Evolutionary conservation across 1,284 basidiomycete genomes (phyloP).

Genomic region (Malassezia slooffiae): DNA sequence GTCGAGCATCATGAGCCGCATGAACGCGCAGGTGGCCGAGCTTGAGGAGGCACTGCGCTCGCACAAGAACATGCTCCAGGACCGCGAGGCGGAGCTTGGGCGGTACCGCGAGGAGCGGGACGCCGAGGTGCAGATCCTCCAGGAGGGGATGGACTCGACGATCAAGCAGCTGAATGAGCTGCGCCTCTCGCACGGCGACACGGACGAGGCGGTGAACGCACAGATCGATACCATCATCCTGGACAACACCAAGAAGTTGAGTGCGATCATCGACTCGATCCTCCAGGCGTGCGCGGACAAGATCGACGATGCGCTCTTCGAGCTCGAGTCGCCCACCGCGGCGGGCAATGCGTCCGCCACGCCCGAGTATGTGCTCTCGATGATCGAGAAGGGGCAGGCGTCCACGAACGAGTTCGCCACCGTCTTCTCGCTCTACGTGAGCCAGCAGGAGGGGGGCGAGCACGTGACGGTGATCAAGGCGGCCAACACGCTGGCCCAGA

Average conservation of each 20-base stretch:
- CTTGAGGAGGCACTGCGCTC: conserved; percentile 86
- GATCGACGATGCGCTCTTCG: conserved; percentile 92
- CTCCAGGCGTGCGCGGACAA: conserved; percentile 88
- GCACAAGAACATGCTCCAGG: conserved; percentile 73
- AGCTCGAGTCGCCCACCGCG: conserved; percentile 86
- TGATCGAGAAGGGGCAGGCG: conserved; percentile 92
- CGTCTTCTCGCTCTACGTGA: conserved; percentile 80
- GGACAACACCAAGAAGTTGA: conserved; percentile 94
- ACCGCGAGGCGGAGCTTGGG: conserved; percentile 64
- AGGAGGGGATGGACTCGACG: conserved; percentile 90
- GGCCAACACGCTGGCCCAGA: conserved; percentile 90
- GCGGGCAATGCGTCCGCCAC: conserved; percentile 90
- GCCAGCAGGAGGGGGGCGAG: conserved; percentile 77
- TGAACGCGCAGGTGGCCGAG: conserved; percentile 90
- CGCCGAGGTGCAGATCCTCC: conserved; percentile 85
- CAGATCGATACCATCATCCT: conserved; percentile 95
- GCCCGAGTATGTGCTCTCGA: conserved; percentile 91
- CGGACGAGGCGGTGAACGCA: conserved; percentile 78
- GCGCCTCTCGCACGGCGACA: conserved; percentile 72
- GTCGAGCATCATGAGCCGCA: conserved; percentile 74
- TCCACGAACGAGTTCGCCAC: conserved; percentile 93
- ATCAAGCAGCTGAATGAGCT: conserved; percentile 78
- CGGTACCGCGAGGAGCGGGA: conserved; percentile 86
- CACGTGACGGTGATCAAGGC: conserved; percentile 97
- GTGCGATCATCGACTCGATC: conserved; percentile 97